Conservation (phyloP, 345 rosid genomes). For the Gossypium herbaceum region DNA sequence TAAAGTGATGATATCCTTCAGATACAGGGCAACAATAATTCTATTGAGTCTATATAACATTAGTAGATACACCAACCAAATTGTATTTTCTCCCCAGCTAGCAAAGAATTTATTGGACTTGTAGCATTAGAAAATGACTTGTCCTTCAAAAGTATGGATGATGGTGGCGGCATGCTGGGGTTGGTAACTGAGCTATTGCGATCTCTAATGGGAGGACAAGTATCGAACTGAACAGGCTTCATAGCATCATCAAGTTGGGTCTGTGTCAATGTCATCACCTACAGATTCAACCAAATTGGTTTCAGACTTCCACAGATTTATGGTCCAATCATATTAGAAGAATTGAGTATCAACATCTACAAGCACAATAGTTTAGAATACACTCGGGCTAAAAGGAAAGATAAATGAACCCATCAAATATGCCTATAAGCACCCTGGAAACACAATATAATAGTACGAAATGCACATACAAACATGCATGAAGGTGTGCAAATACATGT, state of each 20-base stretch:
- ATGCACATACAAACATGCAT: background rate
- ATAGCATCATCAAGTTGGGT: constrained; percentile 88
- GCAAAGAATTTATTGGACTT: constrained; percentile 74
- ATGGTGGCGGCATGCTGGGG: constrained; percentile 44
- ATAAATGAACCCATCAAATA: background rate
- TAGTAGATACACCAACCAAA: constrained; percentile 57
- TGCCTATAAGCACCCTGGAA: background rate
- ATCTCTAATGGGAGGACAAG: constrained; percentile 63
- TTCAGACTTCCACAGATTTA: constrained; percentile 11
- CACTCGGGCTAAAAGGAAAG: background rate
- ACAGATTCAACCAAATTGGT: constrained; percentile 19
- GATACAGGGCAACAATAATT: background rate
- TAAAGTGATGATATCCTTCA: constrained; percentile 15
- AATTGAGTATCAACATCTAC: background rate
- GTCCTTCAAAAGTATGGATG: constrained; percentile 57
- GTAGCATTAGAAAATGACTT: constrained; percentile 55
- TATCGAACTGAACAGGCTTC: constrained; percentile 73
- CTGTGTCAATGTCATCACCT: constrained; percentile 81
- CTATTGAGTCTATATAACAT: background rate
- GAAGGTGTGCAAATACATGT: background rate
- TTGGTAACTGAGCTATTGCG: constrained; percentile 41
- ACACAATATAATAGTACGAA: background rate
- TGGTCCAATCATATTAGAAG: background rate
- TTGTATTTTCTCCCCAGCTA: constrained; percentile 94
- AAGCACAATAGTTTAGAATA: background rate